Percentiles rank a stretch among this genome's conserved stretches.
These are phyloP conservation scores for Ophiostoma sp. DNA, from an alignment of 2,329 filamentous ascomycete genomes.

Conservation along the genomic window DNA sequence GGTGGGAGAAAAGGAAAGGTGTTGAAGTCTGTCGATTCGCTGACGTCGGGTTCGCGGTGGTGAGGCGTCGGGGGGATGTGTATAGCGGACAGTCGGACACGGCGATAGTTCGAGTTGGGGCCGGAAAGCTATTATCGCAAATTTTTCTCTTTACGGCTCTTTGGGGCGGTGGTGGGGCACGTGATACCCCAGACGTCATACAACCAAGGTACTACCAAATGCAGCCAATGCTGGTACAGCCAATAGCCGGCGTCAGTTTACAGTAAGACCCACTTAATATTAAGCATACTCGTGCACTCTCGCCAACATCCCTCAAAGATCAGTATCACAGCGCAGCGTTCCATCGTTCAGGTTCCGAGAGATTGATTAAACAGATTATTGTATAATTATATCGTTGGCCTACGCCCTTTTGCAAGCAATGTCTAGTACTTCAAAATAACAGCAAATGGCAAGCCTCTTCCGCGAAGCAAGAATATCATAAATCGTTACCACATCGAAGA, in stretches of 20 bases:
- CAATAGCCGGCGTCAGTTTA: neutral
- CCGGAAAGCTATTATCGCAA: slow-evolving; percentile 14
- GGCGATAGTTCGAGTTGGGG: neutral
- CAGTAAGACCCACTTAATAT: neutral
- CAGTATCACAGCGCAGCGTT: neutral
- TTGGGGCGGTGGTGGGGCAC: neutral
- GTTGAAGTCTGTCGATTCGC: too few relatives aligned
- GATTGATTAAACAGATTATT: too few relatives aligned
- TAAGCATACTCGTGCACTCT: neutral
- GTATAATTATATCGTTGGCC: too few relatives aligned
- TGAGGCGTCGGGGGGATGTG: neutral
- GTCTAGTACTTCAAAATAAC: too few relatives aligned
- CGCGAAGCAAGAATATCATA: neutral
- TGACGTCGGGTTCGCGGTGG: neutral
- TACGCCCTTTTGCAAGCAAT: too few relatives aligned
- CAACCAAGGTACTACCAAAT: neutral
- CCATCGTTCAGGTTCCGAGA: neutral
- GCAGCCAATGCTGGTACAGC: neutral
- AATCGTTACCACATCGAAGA: neutral
- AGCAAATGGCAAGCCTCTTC: neutral
- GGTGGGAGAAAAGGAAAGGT: too few relatives aligned
- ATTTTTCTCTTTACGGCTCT: slow-evolving; percentile 17
- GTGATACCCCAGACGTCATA: slow-evolving; percentile 17
- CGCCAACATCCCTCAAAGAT: neutral
- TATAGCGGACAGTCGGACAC: slow-evolving; percentile 10